Conservation (phyloP, 148 eudicot species). For the Arbutus unedo region DNA sequence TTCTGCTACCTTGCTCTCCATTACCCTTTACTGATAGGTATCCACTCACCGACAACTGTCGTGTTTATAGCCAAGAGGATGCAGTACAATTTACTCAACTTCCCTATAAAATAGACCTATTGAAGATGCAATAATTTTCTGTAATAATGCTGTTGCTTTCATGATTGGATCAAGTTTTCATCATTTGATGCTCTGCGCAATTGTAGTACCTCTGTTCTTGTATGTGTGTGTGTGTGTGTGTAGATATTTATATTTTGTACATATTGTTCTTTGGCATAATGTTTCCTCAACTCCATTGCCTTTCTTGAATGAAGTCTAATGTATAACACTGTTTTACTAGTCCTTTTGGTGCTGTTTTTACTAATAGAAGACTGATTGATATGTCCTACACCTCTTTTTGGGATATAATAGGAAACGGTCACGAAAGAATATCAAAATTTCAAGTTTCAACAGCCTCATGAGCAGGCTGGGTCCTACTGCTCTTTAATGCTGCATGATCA, state of each 20-base stretch:
- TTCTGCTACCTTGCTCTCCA: neutral
- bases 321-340: conserved; percentile 1
- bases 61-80: neutral
- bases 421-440: conserved; percentile 60
- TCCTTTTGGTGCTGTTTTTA: neutral
- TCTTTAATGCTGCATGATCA: conserved; percentile 61
- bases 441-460: conserved; percentile 86
- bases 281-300: neutral
- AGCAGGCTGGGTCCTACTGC: conserved; percentile 73
- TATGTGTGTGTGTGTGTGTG: neutral
- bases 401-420: conserved; percentile 51
- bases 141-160: neutral
- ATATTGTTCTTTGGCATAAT: too few relatives aligned
- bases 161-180: neutral
- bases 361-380: neutral
- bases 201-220: neutral
- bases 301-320: neutral
- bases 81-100: neutral
- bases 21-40: neutral
- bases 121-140: neutral
- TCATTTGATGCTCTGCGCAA: neutral
- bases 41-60: neutral
- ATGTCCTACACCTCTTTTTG: neutral
- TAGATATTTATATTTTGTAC: neutral
- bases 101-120: neutral